These are phyloP conservation scores for Rhododendron mucronatum DNA, from an alignment of 148 eudicot genomes.

Conservation along the genomic window DNA sequence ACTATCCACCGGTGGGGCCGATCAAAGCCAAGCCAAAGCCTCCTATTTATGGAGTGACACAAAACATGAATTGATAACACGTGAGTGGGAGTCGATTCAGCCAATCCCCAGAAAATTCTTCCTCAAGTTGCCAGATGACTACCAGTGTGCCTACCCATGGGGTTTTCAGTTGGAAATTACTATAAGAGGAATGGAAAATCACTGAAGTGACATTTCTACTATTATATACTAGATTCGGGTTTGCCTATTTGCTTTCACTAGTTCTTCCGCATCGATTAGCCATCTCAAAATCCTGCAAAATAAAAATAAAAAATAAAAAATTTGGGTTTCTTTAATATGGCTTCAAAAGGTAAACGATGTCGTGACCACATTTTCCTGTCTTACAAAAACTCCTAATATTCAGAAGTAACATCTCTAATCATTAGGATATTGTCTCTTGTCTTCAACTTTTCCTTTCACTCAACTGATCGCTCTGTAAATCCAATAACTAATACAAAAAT, in stretches of 20 bases:
- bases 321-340: not conserved
- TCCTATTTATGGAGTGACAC: not conserved
- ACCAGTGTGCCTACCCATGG: not conserved
- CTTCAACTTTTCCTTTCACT: no score
- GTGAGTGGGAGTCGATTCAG: not conserved
- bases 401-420: no score
- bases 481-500: no score
- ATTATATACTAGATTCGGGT: slow-evolving; percentile 37
- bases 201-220: slow-evolving; percentile 64
- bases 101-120: no score
- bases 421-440: no score
- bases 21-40: no score
- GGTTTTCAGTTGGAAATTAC: not conserved
- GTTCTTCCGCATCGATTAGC: slow-evolving; percentile 56
- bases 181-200: not conserved
- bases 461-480: no score
- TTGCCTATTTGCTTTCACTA: slow-evolving; percentile 13
- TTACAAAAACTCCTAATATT: no score
- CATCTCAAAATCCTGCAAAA: slow-evolving; percentile 54
- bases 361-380: no score
- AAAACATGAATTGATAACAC: not conserved
- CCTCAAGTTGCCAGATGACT: not conserved
- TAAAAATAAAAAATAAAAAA: no score
- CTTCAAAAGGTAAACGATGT: not conserved
- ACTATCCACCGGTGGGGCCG: no score